These are phyloP conservation scores for Tinospora cordifolia DNA, from an alignment of 164 flowering plant species.

Conservation along the genomic window DNA sequence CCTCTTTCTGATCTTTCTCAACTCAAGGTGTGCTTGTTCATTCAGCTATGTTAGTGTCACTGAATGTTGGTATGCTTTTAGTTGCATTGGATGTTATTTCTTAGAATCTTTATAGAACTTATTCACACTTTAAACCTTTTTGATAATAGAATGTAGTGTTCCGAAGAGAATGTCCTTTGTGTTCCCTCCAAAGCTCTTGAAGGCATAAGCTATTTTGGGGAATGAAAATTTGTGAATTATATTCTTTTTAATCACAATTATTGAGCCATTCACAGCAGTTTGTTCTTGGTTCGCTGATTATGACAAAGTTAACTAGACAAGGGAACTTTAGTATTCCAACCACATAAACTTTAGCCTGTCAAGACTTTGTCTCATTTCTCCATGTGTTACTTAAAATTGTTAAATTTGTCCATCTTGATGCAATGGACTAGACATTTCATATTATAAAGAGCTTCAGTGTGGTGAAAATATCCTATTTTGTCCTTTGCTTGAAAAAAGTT, in stretches of 20 bases:
- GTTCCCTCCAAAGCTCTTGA: not conserved
- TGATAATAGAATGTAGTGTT: not conserved
- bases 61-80: slow-evolving; percentile 3
- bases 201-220: not conserved
- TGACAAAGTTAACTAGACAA: not conserved
- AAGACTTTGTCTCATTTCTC: not conserved
- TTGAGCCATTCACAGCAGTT: not conserved
- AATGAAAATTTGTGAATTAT: not conserved
- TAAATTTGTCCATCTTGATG: not conserved
- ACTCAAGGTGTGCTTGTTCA: slow-evolving; percentile 50
- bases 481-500: not conserved
- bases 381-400: not conserved
- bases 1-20: slow-evolving; percentile 73
- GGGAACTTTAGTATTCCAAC: not conserved
- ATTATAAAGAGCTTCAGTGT: not conserved
- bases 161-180: not conserved
- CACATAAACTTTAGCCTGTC: not conserved
- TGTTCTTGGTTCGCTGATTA: not conserved
- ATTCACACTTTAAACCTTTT: not conserved
- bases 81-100: not conserved
- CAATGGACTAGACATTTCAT: not conserved
- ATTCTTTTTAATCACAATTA: not conserved
- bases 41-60: not conserved
- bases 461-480: not conserved
- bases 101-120: not conserved